Conservation (phyloP, 306 rosid species). For the Castanopsis chinensis region DNA sequence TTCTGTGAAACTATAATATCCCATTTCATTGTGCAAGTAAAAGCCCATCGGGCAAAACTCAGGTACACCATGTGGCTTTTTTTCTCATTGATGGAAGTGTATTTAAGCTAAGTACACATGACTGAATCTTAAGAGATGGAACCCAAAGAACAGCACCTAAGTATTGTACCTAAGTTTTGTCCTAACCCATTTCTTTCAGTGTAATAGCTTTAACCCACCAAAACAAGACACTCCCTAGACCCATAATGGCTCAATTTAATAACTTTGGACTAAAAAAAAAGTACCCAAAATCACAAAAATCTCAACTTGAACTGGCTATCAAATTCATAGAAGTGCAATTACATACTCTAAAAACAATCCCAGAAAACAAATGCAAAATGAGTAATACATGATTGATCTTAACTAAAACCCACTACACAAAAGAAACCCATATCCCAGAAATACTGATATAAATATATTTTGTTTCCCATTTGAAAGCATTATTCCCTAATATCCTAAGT, state of each 20-base stretch:
- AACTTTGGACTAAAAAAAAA: neutral
- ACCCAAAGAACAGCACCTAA: too few relatives aligned
- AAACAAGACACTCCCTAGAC: neutral
- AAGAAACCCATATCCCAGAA: neutral
- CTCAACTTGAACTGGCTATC: neutral
- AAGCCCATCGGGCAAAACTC: too few relatives aligned
- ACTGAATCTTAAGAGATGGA: too few relatives aligned
- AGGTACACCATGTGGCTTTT: too few relatives aligned
- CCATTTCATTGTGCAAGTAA: neutral
- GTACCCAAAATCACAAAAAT: neutral
- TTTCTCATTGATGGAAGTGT: too few relatives aligned
- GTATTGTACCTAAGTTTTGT: too few relatives aligned
- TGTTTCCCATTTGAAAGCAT: neutral
- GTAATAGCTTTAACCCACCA: neutral
- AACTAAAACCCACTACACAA: neutral
- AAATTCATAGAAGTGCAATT: neutral
- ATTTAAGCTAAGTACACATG: too few relatives aligned
- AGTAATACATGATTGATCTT: neutral
- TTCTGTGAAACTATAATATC: neutral
- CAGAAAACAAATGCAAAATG: neutral
- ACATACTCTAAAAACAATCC: neutral
- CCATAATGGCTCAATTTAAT: neutral
- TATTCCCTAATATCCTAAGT: neutral
- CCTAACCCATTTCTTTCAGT: neutral
- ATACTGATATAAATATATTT: neutral